phyloP scores from a whole-genome alignment of 352 stramenopile species.

The Pilasporangium apinafurcum region DNA sequence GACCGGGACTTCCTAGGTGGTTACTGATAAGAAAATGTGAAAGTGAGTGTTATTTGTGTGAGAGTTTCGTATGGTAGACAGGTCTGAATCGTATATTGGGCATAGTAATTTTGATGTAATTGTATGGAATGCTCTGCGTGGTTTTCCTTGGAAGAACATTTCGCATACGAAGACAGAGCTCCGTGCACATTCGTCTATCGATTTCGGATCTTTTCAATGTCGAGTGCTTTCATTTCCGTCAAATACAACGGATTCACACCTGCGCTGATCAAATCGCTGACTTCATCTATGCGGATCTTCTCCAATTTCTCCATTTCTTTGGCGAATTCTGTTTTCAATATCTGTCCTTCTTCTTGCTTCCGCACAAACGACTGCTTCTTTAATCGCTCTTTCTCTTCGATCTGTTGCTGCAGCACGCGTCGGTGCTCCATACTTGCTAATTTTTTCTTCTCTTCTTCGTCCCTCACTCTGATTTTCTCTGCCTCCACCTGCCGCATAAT shows the following conservation, averaged over 20 bases:
- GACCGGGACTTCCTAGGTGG: too few relatives aligned
- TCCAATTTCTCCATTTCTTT: conserved; percentile 86
- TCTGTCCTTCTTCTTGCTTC: conserved; percentile 66
- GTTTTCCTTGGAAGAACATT: too few relatives aligned
- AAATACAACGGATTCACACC: conserved; percentile 90
- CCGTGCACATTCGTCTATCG: too few relatives aligned
- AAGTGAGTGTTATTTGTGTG: too few relatives aligned
- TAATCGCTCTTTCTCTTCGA: conserved; percentile 77
- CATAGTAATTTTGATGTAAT: too few relatives aligned
- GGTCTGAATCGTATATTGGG: too few relatives aligned
- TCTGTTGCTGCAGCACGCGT: conserved; percentile 84
- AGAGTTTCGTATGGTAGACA: too few relatives aligned
- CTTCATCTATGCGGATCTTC: conserved; percentile 83
- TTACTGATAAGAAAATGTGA: too few relatives aligned
- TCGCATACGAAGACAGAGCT: too few relatives aligned
- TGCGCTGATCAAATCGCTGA: conserved; percentile 77
- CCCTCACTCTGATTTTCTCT: conserved; percentile 46
- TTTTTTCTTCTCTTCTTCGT: conserved; percentile 62
- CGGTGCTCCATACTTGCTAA: conserved; percentile 64
- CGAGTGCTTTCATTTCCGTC: conserved; percentile 87
- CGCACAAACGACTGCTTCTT: conserved; percentile 68
- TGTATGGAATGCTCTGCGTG: too few relatives aligned
- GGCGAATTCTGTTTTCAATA: conserved; percentile 68
- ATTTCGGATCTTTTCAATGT: conserved; percentile 75
- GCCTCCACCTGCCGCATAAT: conserved; percentile 80